Base-by-base conservation (phyloP, 208 protist species). In the Trypanosoma congolense region DNA sequence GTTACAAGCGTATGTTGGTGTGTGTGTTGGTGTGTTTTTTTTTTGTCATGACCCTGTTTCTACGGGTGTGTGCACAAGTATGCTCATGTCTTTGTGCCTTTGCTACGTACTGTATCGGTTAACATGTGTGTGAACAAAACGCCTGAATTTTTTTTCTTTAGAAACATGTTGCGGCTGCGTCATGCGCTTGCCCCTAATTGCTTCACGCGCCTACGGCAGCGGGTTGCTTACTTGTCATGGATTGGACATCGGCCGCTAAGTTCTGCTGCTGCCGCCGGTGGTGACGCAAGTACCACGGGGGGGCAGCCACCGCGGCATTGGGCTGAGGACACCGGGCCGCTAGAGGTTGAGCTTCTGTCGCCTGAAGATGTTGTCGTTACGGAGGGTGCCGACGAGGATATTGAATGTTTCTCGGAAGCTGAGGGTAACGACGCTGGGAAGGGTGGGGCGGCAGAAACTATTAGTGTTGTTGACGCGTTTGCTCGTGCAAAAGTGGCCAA, bases 401-500 rank as follows among this genome's bases (percentile, higher is more conserved):
- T 22, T 4, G 48, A 51, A 2, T n/a, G 19, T 42, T 38, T 58
- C 16, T 26, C 53, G 2, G 53, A 58, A 14, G 19, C 33, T 6
- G 43, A 43, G 45, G 48, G 29, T 22, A 21, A 38, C n/a, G 26
- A 26, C 14, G 24, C 25, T 42, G 21, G 19, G 19, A 58, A 57
- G n/a, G 59, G 57, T 14, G 52, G 28, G 6, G 38, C 65, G n/a
- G 58, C 75, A 46, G 65, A 80, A 50, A 69, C 49, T 18, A 73
- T 92, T 26, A 49, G 75, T 8, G 42, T 45, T 0, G 25, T 93
- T 9, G 80, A 93, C 45, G 19, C 81, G 3, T 93, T 87, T 58
- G 78, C 86, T 10, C 66, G 72, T 16, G 86, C 86, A 0, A 82
- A 83, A 44, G 75, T 93, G 49, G 51, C 60, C 6, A 93, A 93